Evolutionary conservation across 2,329 filamentous ascomycete species (phyloP).

Genomic region (Podosphaera aphanis): DNA sequence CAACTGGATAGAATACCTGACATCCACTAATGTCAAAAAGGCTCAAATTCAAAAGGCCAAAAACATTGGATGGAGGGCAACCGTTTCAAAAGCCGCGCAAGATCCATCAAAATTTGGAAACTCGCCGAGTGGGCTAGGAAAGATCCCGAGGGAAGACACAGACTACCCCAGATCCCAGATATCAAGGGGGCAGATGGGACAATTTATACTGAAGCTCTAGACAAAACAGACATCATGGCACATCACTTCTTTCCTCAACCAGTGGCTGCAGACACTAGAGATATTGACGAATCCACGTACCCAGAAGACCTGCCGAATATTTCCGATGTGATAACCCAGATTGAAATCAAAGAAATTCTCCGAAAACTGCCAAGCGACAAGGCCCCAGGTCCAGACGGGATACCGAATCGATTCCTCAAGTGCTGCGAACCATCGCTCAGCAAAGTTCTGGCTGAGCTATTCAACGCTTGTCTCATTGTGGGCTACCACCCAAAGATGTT

Average conservation of each 20-base stretch:
- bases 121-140: not conserved
- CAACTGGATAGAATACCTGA: not conserved
- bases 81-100: not conserved
- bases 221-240: not conserved
- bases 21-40: not conserved
- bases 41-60: not conserved
- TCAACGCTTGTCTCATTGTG: not conserved
- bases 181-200: not conserved
- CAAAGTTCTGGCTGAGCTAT: not conserved
- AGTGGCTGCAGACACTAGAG: not conserved
- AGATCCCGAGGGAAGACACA: conserved; percentile 1
- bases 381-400: not conserved
- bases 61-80: conserved; percentile 1
- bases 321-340: not conserved
- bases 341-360: not conserved
- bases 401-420: not conserved
- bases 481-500: not conserved
- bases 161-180: conserved; percentile 1
- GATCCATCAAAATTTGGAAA: conserved; percentile 1
- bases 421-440: not conserved
- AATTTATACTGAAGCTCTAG: not conserved
- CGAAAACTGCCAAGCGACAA: not conserved
- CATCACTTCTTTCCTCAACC: conserved; percentile 1
- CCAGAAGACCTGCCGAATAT: not conserved
- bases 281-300: not conserved